Evolutionary conservation across 1,284 basidiomycete genomes (phyloP).

Genomic region (Ustilago sp.): DNA sequence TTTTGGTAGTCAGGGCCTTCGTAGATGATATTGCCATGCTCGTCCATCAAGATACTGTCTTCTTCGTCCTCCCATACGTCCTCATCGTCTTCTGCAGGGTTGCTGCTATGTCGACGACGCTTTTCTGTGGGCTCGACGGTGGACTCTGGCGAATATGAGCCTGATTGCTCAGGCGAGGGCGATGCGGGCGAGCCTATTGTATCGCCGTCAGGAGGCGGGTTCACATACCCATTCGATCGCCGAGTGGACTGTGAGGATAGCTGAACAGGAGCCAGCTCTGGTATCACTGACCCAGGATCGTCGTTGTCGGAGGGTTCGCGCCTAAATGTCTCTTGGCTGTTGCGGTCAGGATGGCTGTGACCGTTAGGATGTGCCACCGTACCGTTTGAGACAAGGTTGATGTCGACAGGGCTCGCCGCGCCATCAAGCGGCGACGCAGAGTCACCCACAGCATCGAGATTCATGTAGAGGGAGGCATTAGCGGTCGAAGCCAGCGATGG

Average conservation of each 20-base stretch:
- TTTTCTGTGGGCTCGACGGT: slow-evolving; percentile 15
- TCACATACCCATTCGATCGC: background rate
- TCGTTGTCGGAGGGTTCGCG: background rate
- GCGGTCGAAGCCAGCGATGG: background rate
- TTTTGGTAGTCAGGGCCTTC: slow-evolving; percentile 33
- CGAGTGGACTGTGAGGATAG: background rate
- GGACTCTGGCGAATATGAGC: slow-evolving; percentile 17
- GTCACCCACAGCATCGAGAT: slow-evolving; percentile 13
- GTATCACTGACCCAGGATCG: background rate
- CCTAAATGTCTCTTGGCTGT: slow-evolving; percentile 32
- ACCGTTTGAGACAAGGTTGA: background rate
- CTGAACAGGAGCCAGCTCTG: background rate
- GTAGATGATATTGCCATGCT: slow-evolving; percentile 38
- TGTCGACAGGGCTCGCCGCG: background rate
- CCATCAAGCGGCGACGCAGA: slow-evolving; percentile 5
- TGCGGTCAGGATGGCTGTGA: slow-evolving; percentile 1
- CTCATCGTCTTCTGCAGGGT: slow-evolving; percentile 37
- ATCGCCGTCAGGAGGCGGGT: background rate
- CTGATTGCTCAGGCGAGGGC: background rate
- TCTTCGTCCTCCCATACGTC: slow-evolving; percentile 53
- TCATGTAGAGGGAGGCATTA: slow-evolving; percentile 28
- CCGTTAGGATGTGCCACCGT: background rate
- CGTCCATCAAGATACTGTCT: slow-evolving; percentile 28
- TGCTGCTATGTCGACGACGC: slow-evolving; percentile 1
- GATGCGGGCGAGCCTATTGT: background rate